Evolutionary conservation across 2,329 filamentous ascomycete species (phyloP), one percentile per base, ranked within the genome.

Genomic region (Tolypocladium inflatum): DNA sequence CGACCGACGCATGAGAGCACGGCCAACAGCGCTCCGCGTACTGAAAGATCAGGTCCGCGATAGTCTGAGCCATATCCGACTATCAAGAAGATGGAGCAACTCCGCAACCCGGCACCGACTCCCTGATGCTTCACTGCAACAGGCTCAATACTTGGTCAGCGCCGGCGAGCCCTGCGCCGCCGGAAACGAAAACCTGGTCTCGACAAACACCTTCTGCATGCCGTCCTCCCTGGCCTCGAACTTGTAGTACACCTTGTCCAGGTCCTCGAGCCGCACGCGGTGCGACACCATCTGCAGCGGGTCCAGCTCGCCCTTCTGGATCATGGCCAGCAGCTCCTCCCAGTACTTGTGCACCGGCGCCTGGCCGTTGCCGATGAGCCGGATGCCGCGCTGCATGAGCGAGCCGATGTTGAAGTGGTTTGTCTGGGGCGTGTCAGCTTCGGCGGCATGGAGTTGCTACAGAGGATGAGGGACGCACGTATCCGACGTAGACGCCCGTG

Each of bases 381-480:
- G 86, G 63, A 95, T 84, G n/a, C 90, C 90, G 38, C 89, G 85
- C 74, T 95, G 85, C 90, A 95, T 95, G 17, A 95, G 69, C 0
- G 89, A 86, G 11, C 91, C 90, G 64, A 93, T 86, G 73, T 90
- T 90, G 78, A 93, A 90, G 71, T 90, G 87, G 72, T 91, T 91
- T 26, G 87, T 90, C 80, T 86, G 15, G 5, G 50, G 30, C 62
- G 11, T 30, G 23, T 30, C 43, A 30, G 30, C 30, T 8, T 1
- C 5, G 2, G 5, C 26, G 2, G 5, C 26, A 30, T 30, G 5
- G 26, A 4, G 2, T 30, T 30, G 26, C 5, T 30, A 30, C 26
- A 30, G 5, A 30, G 5, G 26, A 4, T 5, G 5, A 30, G 26
- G 30, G 30, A 73, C 79, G 69, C 64, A 82, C 80, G 61, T 82